Evolutionary conservation across 1,284 basidiomycete genomes (phyloP).

Genomic region (Tremellales sp.): DNA sequence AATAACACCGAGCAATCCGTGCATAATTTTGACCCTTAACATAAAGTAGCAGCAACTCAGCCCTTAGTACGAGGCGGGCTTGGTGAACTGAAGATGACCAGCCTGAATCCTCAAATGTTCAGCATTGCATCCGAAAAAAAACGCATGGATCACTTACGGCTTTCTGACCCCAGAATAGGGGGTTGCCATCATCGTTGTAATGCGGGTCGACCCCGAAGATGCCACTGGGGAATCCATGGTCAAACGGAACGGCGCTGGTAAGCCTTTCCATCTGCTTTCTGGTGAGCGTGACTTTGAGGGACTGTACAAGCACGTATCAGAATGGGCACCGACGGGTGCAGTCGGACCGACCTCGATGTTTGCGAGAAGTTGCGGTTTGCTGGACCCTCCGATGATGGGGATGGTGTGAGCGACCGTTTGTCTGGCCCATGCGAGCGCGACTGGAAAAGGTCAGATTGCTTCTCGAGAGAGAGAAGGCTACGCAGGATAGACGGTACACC

Average conservation of each 20-base stretch:
- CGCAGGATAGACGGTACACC: conserved; percentile 3
- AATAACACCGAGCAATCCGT: too few relatives aligned
- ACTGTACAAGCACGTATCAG: conserved; percentile 18
- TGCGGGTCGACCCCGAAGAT: conserved; percentile 30
- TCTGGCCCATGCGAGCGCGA: conserved; percentile 36
- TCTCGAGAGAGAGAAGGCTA: not conserved
- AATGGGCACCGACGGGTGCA: conserved; percentile 8
- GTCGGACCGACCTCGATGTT: conserved; percentile 42
- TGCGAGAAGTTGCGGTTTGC: conserved; percentile 36
- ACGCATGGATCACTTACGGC: too few relatives aligned
- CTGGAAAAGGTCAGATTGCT: conserved; percentile 10
- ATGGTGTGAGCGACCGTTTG: conserved; percentile 34
- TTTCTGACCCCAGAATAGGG: too few relatives aligned
- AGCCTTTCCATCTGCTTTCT: conserved; percentile 41
- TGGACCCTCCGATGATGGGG: conserved; percentile 49
- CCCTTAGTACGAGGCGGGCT: too few relatives aligned
- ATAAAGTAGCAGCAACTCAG: too few relatives aligned
- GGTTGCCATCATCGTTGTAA: too few relatives aligned
- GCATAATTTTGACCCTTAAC: too few relatives aligned
- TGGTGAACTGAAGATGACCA: too few relatives aligned
- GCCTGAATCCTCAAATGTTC: too few relatives aligned
- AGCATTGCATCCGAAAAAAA: too few relatives aligned
- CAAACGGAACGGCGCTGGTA: conserved; percentile 33
- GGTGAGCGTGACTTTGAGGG: conserved; percentile 43
- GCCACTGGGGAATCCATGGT: conserved; percentile 36